These are phyloP conservation scores for Aegilops sharonensis DNA, from an alignment of 176 grass and related monocot genomes.

Conservation along the genomic window DNA sequence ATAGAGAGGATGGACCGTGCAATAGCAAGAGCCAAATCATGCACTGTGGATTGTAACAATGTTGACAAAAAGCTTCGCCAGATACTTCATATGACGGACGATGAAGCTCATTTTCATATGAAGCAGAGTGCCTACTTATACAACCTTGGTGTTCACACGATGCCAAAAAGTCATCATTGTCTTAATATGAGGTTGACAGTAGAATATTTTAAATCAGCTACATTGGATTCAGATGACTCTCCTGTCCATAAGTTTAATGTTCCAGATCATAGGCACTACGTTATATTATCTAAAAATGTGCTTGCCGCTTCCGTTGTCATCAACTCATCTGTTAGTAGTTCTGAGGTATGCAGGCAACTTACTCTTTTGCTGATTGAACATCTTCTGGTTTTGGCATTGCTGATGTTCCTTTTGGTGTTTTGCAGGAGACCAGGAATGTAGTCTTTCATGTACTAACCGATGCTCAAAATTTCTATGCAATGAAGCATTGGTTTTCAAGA, in stretches of 20 bases:
- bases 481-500: slow-evolving; percentile 94
- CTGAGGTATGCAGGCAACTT: slow-evolving; percentile 55
- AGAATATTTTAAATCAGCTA: slow-evolving; percentile 74
- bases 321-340: slow-evolving; percentile 88
- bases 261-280: slow-evolving; percentile 75
- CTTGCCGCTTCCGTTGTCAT: slow-evolving; percentile 89
- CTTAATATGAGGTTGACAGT: slow-evolving; percentile 98
- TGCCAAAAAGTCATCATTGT: slow-evolving; percentile 97
- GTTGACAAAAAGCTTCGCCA: slow-evolving; percentile 86
- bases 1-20: slow-evolving; percentile 74
- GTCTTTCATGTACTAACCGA: slow-evolving; percentile 91
- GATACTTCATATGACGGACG: slow-evolving; percentile 93
- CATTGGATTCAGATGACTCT: slow-evolving; percentile 54
- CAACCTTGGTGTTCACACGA: slow-evolving; percentile 94
- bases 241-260: slow-evolving; percentile 51
- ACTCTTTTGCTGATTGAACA: neutral
- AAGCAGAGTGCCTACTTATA: slow-evolving; percentile 97
- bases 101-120: slow-evolving; percentile 97
- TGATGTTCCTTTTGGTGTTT: slow-evolving; percentile 42
- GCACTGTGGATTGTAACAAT: slow-evolving; percentile 90
- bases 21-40: slow-evolving; percentile 67
- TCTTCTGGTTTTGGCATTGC: slow-evolving; percentile 22
- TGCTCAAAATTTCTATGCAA: slow-evolving; percentile 87
- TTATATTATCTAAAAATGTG: slow-evolving; percentile 91
- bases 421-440: slow-evolving; percentile 74